Conservation (phyloP, 176 grass and related monocot genomes). For the Dactylis glomerata region DNA sequence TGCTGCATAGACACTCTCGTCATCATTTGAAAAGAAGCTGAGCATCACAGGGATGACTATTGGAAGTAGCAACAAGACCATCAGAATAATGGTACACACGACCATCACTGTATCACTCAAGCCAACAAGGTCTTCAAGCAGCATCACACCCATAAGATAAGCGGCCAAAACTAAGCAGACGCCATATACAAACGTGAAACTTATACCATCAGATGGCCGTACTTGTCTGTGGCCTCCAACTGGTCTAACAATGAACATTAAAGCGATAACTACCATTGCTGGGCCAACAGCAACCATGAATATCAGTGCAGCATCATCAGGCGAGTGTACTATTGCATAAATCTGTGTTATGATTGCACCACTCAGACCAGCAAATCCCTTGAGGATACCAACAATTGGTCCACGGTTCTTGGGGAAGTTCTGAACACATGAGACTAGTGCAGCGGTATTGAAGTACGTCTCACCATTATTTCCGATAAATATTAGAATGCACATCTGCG, state of each 20-base stretch:
- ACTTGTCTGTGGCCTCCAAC: constrained; percentile 70
- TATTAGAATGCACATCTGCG: constrained; percentile 88
- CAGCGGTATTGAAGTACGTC: constrained; percentile 89
- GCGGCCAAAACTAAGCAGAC: constrained; percentile 74
- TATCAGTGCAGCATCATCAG: constrained; percentile 58
- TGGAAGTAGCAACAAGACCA: constrained; percentile 55
- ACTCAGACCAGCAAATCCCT: constrained; percentile 88
- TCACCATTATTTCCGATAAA: constrained; percentile 86
- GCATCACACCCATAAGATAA: constrained; percentile 86
- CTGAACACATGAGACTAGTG: constrained; percentile 89
- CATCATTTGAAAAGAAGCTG: constrained; percentile 44
- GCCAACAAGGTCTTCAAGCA: constrained; percentile 74
- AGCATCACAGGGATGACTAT: constrained; percentile 72
- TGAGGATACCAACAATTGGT: constrained; percentile 89
- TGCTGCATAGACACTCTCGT: constrained; percentile 31
- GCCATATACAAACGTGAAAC: constrained; percentile 80
- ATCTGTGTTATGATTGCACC: constrained; percentile 85
- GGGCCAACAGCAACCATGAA: constrained; percentile 86
- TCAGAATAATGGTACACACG: constrained; percentile 56
- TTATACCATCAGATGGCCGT: constrained; percentile 60
- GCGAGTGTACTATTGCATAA: constrained; percentile 63
- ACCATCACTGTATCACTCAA: constrained; percentile 41
- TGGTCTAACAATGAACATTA: constrained; percentile 90
- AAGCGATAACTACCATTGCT: constrained; percentile 61
- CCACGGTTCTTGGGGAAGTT: constrained; percentile 92